Conservation (phyloP, 1,284 basidiomycete genomes). For the Trichosporon sp. region DNA sequence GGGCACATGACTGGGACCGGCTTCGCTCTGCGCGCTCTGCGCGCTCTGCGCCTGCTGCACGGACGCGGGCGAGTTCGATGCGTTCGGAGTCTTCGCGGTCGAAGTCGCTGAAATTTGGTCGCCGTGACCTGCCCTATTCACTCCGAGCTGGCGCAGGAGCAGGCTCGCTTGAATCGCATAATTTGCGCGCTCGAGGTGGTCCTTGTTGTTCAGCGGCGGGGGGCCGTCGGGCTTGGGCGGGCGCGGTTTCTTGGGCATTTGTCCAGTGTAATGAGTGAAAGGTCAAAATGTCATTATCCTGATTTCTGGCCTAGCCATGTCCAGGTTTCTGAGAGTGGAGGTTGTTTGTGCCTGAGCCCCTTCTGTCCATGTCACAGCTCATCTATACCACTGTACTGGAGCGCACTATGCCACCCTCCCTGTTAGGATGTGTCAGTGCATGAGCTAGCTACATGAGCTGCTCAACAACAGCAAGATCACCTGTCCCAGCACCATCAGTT, state of each 20-base stretch:
- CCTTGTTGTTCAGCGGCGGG: constrained; percentile 42
- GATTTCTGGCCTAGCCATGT: too few relatives aligned
- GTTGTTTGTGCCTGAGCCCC: constrained; percentile 11
- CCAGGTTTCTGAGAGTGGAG: not conserved
- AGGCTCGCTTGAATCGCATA: constrained; percentile 50
- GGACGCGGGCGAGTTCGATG: not conserved
- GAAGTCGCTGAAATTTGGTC: not conserved
- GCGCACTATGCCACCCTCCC: constrained; percentile 3
- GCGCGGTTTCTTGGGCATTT: constrained; percentile 16
- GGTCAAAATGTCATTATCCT: not conserved
- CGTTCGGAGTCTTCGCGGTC: not conserved
- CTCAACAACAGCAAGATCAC: not conserved
- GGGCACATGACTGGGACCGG: not conserved
- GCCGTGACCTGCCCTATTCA: constrained; percentile 1
- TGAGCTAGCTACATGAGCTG: not conserved
- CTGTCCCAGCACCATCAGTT: not conserved
- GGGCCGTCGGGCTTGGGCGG: constrained; percentile 18
- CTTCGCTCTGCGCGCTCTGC: not conserved
- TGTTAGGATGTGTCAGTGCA: not conserved
- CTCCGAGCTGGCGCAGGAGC: constrained; percentile 42
- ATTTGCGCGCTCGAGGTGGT: constrained; percentile 51
- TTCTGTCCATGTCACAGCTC: not conserved
- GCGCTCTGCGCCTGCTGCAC: not conserved
- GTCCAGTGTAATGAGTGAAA: not conserved
- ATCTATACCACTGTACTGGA: not conserved